Base-by-base conservation (phyloP, 345 rosid genomes). In the Gossypium thurberi region DNA sequence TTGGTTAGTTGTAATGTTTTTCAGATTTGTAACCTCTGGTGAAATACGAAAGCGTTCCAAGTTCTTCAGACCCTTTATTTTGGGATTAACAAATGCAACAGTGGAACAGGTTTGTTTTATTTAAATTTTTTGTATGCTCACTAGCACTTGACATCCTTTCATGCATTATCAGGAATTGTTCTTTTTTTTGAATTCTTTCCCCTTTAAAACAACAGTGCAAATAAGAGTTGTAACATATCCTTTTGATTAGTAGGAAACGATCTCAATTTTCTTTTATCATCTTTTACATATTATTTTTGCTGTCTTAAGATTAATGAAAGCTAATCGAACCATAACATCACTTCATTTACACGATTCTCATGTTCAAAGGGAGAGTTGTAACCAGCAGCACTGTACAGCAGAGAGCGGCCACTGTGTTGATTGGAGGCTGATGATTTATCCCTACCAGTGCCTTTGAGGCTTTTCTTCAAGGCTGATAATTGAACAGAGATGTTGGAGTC, bases 21-120 rank as follows among this genome's bases (percentile, higher is more conserved):
- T 96, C 88, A 96, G 98, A 84, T 96, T 93, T 84, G 97, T 96
- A 71, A 91, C 98, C 59, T 84, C 99, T 77, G 97, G 96, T 55
- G 98, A 96, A 78, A 90, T 96, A 78, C 85, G 88, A 70, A 93
- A 84, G 60, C 97, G 97, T 62, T 80, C 92, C 0, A 92, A 90
- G 20, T 96, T 96, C 78, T 93, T 91, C 69, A 96, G 87, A 83
- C 99, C 98, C 59, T 96, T 96, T 65, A 82, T 96, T 73, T 60
- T 87, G 80, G 99, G 98, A 76, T 78, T 58, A 25, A 58, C 40
- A 58, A 58, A 58, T 25, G 17, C 63, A 58, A 25, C 37, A 58
- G 63, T 58, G 11, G 63, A 58, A 25, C 63, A 58, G 63, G 37
- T 58, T 58, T 58, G 91, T 78, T 42, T 11, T 28, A 52, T 18